Percentiles rank a stretch among this genome's conserved stretches.
Evolutionary conservation across 2,329 filamentous ascomycete genomes (phyloP).

Genomic region (Truncatella angustata): DNA sequence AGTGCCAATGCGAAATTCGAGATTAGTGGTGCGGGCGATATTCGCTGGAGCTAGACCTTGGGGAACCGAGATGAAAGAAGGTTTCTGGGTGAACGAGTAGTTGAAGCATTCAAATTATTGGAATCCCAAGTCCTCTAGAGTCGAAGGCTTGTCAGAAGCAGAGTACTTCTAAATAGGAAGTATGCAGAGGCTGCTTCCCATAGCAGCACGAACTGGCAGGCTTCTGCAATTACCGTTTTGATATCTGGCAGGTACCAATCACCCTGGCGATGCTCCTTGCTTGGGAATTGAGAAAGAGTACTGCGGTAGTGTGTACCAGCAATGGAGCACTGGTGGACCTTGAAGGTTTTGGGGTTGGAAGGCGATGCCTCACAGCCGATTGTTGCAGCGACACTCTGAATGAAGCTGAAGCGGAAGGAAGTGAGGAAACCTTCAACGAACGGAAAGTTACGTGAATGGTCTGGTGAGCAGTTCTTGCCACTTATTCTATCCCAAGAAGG

Average conservation of each 20-base stretch:
- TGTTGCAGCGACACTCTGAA: background rate
- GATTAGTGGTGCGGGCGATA: no score
- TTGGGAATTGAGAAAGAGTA: background rate
- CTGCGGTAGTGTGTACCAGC: background rate
- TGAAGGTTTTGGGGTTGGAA: no score
- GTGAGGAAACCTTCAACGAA: background rate
- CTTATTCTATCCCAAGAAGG: background rate
- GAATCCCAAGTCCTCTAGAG: background rate
- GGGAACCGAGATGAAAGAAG: no score
- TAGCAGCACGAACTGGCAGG: background rate
- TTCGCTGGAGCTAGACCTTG: no score
- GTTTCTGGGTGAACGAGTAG: background rate
- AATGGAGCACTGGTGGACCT: no score
- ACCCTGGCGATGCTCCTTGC: background rate
- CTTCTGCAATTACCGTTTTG: background rate
- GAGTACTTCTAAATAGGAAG: background rate
- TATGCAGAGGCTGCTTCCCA: background rate
- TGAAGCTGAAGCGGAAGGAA: background rate
- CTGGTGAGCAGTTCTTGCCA: background rate
- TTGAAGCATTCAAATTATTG: background rate
- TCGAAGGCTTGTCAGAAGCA: background rate
- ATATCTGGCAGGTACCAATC: background rate
- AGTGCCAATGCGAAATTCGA: background rate
- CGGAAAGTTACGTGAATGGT: background rate
- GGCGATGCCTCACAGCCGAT: background rate